Evolutionary conservation across 352 stramenopile species (phyloP).

Genomic region (Phytophthora hybrid): DNA sequence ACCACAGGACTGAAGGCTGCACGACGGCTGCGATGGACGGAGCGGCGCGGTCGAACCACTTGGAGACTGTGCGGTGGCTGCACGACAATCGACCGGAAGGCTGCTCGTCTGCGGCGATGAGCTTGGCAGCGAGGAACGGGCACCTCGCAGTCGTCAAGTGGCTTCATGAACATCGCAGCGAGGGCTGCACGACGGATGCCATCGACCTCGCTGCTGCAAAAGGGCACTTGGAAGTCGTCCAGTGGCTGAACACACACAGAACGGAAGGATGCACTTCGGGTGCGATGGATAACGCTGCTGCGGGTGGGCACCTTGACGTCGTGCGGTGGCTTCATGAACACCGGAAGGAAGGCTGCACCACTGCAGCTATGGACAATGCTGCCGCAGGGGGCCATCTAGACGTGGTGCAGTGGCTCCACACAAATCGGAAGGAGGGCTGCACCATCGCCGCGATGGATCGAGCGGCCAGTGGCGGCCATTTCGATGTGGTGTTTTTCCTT

Average conservation of each 20-base stretch:
- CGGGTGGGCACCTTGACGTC: slow-evolving; percentile 27
- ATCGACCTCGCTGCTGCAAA: slow-evolving; percentile 37
- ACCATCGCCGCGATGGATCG: slow-evolving; percentile 34
- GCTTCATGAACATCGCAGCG: slow-evolving; percentile 27
- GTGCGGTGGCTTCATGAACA: slow-evolving; percentile 38
- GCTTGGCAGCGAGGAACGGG: slow-evolving; percentile 32
- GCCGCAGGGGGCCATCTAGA: slow-evolving; percentile 27
- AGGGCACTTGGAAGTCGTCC: slow-evolving; percentile 50
- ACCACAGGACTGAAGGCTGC: slow-evolving; percentile 25
- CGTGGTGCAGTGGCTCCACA: slow-evolving; percentile 30
- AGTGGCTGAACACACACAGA: slow-evolving; percentile 53
- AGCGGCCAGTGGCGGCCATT: slow-evolving; percentile 28
- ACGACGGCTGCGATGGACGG: slow-evolving; percentile 33
- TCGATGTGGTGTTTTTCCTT: slow-evolving; percentile 36
- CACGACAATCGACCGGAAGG: slow-evolving; percentile 20
- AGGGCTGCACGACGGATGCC: slow-evolving; percentile 30
- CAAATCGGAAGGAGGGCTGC: slow-evolving; percentile 26
- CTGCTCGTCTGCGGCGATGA: slow-evolving; percentile 32
- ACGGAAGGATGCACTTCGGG: slow-evolving; percentile 26
- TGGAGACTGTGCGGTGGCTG: slow-evolving; percentile 28
- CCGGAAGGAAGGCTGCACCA: slow-evolving; percentile 35
- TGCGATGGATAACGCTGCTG: slow-evolving; percentile 29
- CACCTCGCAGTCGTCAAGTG: slow-evolving; percentile 26
- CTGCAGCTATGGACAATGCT: slow-evolving; percentile 34
- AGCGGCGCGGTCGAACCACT: slow-evolving; percentile 27